Evolutionary conservation across 306 rosid genomes (phyloP).

Genomic region (Inga laurina): DNA sequence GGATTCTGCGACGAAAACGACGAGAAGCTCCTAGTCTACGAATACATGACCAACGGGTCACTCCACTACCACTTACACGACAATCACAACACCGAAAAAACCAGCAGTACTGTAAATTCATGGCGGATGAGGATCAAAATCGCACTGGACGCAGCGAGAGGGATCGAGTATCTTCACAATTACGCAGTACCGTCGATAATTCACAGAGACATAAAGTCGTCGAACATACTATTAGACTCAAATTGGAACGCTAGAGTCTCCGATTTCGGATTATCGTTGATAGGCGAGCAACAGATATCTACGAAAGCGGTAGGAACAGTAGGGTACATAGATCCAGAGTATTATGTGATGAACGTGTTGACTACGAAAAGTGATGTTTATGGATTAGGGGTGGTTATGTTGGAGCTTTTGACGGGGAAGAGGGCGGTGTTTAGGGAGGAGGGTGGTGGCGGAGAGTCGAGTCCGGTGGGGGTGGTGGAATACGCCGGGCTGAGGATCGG

Average conservation of each 20-base stretch:
- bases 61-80: slow-evolving; percentile 50
- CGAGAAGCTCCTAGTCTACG: slow-evolving; percentile 49
- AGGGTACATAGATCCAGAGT: slow-evolving; percentile 60
- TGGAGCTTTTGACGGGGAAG: slow-evolving; percentile 56
- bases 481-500: slow-evolving; percentile 37
- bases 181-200: slow-evolving; percentile 53
- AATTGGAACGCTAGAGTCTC: slow-evolving; percentile 56
- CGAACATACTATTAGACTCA: slow-evolving; percentile 49
- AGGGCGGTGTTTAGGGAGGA: slow-evolving; percentile 43
- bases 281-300: slow-evolving; percentile 28
- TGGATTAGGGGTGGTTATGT: slow-evolving; percentile 52
- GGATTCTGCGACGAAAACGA: slow-evolving; percentile 57
- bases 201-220: slow-evolving; percentile 54
- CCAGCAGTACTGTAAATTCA: slow-evolving; percentile 39
- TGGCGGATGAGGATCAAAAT: slow-evolving; percentile 52
- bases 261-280: slow-evolving; percentile 48
- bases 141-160: slow-evolving; percentile 53
- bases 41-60: slow-evolving; percentile 48
- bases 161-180: slow-evolving; percentile 51
- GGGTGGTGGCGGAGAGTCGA: slow-evolving; percentile 16
- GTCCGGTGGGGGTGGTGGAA: slow-evolving; percentile 44
- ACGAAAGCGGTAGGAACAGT: slow-evolving; percentile 47
- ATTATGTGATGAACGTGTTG: slow-evolving; percentile 45
- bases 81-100: slow-evolving; percentile 31
- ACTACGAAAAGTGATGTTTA: slow-evolving; percentile 56